Conservation (phyloP, 495 filamentous ascomycete genomes). For the Talaromyces thailandensis region DNA sequence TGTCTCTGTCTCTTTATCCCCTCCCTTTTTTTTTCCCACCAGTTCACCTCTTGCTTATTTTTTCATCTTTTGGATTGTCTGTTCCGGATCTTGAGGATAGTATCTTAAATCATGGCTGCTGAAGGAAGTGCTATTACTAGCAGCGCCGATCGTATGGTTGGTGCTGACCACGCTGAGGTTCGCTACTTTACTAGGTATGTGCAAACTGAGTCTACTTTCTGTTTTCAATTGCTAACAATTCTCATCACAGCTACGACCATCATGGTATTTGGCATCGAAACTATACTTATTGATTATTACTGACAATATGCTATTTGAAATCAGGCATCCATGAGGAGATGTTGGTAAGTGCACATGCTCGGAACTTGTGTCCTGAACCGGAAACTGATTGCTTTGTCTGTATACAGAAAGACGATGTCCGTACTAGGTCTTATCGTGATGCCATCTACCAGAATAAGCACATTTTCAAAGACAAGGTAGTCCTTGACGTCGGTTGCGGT, state of each 20-base stretch:
- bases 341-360: slow-evolving; percentile 58
- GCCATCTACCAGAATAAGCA: slow-evolving; percentile 92
- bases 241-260: slow-evolving; percentile 70
- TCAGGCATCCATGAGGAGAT: slow-evolving; percentile 95
- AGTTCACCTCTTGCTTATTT: background rate
- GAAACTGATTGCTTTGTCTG: slow-evolving; percentile 9
- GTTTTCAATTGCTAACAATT: background rate
- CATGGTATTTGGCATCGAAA: slow-evolving; percentile 57
- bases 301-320: slow-evolving; percentile 11
- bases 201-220: slow-evolving; percentile 8
- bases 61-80: background rate
- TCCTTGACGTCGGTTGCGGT: slow-evolving; percentile 96
- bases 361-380: background rate
- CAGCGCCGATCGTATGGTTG: slow-evolving; percentile 44
- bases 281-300: slow-evolving; percentile 7
- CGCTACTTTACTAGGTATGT: slow-evolving; percentile 94
- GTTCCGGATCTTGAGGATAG: background rate
- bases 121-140: slow-evolving; percentile 14
- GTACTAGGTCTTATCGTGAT: slow-evolving; percentile 91
- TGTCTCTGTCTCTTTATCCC: background rate
- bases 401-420: slow-evolving; percentile 90
- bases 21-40: background rate
- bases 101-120: background rate
- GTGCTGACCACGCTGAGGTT: slow-evolving; percentile 79
- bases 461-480: slow-evolving; percentile 94